Base-by-base conservation (phyloP, 1,284 basidiomycete species). In the Ceratobasidium papillatum region DNA sequence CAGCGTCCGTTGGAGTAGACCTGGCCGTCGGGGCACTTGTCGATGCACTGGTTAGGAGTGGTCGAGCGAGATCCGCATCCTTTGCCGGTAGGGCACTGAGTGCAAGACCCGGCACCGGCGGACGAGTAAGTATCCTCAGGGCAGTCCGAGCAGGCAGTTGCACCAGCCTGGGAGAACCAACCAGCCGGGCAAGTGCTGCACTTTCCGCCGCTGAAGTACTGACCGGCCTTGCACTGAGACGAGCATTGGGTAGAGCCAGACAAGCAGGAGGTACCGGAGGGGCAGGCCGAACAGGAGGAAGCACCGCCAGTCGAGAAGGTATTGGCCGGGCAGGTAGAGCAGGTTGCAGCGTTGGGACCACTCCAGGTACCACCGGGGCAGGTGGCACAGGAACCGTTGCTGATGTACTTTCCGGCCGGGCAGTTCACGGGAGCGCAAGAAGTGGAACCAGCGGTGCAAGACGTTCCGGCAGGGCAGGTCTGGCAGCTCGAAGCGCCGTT, bases 11-110 rank as follows among this genome's bases (percentile, higher is more conserved):
- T 66, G 45, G 25, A 5, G 63, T 49, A 66, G 63, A 66, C 47
- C 47, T 66, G 22, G 32, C 63, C 63, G 47, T 66, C 63, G 63
- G 63, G 63, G 63, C 63, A 66, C 63, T 66, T 66, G 63, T 66
- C 63, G 34, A 66, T 36, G 47, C 63, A 66, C 63, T 66, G 65
- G 32, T 52, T 25, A 34, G 30, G 17, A 12, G 38, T 56, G 45
- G 49, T 36, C 49, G 65, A 54, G 36, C 51, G 49, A 14, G 25
- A 2, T 8, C 65, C 51, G 36, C 65, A 68, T 38, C 65, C 65
- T 19, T 54, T 68, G 30, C 65, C 65, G 43, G 63, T 51, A 11
- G 63, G 63, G 63, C 63, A 66, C 47, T 66, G 63, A 25, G 63
- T 66, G 63, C 63, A 66, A 30, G 63, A 66, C 27, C 63, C 47